phyloP scores from a whole-genome alignment of 163 green algal genomes.

The Chloroidium sp. region DNA sequence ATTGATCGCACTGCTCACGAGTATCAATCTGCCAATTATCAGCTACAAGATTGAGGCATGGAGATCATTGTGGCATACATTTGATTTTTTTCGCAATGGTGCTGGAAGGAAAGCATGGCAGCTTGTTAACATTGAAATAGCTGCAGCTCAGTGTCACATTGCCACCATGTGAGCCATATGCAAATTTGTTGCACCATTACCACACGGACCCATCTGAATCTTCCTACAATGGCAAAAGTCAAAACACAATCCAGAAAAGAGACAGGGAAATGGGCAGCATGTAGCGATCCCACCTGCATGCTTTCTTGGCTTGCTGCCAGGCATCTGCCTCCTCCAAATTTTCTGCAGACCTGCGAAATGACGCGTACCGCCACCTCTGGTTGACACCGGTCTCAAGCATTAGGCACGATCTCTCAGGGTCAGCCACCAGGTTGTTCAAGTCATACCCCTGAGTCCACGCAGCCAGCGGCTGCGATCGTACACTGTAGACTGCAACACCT shows the following conservation, averaged over 20 bases:
- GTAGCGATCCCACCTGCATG: conserved; percentile 21
- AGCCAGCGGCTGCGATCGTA: conserved; percentile 70
- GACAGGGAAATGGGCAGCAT: background rate
- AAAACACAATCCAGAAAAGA: background rate
- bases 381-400: conserved; percentile 77
- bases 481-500: conserved; percentile 86
- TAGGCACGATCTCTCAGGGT: conserved; percentile 62
- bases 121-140: background rate
- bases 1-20: background rate
- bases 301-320: conserved; percentile 76
- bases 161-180: background rate
- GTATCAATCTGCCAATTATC: no score
- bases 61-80: no score
- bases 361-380: conserved; percentile 54
- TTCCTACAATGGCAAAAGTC: background rate
- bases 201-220: background rate
- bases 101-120: background rate
- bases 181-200: background rate
- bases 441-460: conserved; percentile 90
- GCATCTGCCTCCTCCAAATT: conserved; percentile 70
- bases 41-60: no score
- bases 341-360: conserved; percentile 60
- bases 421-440: conserved; percentile 54
- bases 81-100: no score
- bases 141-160: no score